These are phyloP conservation scores for Phanerodontia chrysosporium DNA, from an alignment of 768 basidiomycete genomes.

Conservation along the genomic window DNA sequence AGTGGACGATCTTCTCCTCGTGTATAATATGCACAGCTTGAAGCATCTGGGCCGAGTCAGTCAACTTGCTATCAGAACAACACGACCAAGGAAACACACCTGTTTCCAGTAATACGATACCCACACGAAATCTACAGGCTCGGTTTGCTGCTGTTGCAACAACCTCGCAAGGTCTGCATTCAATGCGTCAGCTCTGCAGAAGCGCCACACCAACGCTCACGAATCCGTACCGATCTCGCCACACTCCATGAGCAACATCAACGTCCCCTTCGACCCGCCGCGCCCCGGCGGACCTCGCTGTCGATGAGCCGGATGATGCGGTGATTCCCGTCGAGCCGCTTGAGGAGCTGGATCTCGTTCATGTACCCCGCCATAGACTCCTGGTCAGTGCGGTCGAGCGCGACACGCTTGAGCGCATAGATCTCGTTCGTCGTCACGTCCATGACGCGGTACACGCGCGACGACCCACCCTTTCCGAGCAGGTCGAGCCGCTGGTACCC, in stretches of 20 bases:
- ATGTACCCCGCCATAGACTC: conserved; percentile 91
- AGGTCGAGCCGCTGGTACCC: conserved; percentile 81
- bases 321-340: conserved; percentile 90
- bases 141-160: conserved; percentile 78
- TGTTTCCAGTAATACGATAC: conserved; percentile 97
- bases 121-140: conserved; percentile 89
- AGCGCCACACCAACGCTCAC: conserved; percentile 18
- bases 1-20: conserved; percentile 97
- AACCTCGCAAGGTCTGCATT: conserved; percentile 70
- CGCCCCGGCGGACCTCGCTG: conserved; percentile 76
- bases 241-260: conserved; percentile 93
- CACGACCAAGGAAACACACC: conserved; percentile 37
- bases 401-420: conserved; percentile 89
- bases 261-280: conserved; percentile 64
- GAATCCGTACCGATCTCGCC: conserved; percentile 91
- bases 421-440: conserved; percentile 63
- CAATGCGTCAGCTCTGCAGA: not conserved
- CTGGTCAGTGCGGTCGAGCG: conserved; percentile 81
- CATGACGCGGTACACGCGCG: conserved; percentile 92
- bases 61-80: not conserved
- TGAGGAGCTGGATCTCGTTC: conserved; percentile 92
- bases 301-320: conserved; percentile 91
- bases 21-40: conserved; percentile 98
- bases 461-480: conserved; percentile 92
- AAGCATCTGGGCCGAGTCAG: conserved; percentile 67